Conservation (phyloP, 176 grass and related monocot genomes). For the Eremochloa ophiuroides region DNA sequence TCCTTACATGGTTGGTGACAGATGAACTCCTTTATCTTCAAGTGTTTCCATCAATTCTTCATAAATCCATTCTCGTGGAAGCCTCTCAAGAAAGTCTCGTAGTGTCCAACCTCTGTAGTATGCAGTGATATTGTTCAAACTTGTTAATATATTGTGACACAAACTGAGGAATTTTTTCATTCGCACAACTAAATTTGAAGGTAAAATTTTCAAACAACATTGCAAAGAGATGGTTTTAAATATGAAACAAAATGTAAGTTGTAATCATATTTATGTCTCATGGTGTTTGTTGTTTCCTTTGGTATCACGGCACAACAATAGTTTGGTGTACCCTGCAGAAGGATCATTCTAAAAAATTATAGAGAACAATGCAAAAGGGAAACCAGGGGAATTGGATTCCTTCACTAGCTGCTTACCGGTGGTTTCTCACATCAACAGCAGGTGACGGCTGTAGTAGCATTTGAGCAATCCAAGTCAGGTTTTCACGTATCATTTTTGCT, state of each 20-base stretch:
- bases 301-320: constrained; percentile 19
- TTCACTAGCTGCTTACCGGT: constrained; percentile 57
- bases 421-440: constrained; percentile 94
- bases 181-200: neutral
- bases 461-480: constrained; percentile 85
- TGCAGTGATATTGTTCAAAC: constrained; percentile 17
- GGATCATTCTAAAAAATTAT: neutral
- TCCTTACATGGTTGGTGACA: constrained; percentile 93
- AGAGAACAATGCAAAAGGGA: constrained; percentile 16
- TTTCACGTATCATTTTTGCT: constrained; percentile 98
- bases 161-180: neutral
- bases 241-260: neutral
- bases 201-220: neutral
- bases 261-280: neutral
- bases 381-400: neutral
- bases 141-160: constrained; percentile 7
- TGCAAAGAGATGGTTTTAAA: constrained; percentile 2
- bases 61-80: constrained; percentile 99
- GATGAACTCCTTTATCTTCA: constrained; percentile 84
- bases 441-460: constrained; percentile 80
- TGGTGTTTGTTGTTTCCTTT: neutral
- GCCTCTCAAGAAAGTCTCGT: constrained; percentile 87
- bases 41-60: constrained; percentile 98
- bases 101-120: constrained; percentile 79
- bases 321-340: constrained; percentile 18